These are phyloP conservation scores for Penicillium sp. DNA, from an alignment of 2,329 filamentous ascomycete species.

Conservation along the genomic window DNA sequence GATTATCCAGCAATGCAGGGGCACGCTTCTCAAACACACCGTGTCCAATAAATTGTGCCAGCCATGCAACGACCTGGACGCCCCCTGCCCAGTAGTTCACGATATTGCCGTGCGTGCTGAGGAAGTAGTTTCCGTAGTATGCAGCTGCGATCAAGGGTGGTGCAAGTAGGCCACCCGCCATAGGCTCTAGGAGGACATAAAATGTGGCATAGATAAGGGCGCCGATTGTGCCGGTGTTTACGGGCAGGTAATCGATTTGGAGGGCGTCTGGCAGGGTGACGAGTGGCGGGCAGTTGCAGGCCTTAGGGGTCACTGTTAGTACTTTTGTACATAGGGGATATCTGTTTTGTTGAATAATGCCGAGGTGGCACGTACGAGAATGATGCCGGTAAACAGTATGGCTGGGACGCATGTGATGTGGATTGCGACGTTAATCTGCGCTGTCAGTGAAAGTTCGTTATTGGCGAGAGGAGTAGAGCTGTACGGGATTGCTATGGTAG, in stretches of 20 bases:
- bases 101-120: slow-evolving; percentile 59
- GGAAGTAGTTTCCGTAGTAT: slow-evolving; percentile 72
- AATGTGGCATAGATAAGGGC: slow-evolving; percentile 67
- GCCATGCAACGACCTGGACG: slow-evolving; percentile 73
- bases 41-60: slow-evolving; percentile 88
- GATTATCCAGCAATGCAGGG: slow-evolving; percentile 84
- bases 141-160: slow-evolving; percentile 73
- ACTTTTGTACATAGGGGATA: neutral
- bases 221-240: slow-evolving; percentile 58
- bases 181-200: slow-evolving; percentile 90
- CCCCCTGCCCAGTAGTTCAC: slow-evolving; percentile 66
- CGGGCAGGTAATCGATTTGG: slow-evolving; percentile 56
- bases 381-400: slow-evolving; percentile 58
- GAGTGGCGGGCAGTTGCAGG: slow-evolving; percentile 55
- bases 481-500: slow-evolving; percentile 64
- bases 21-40: slow-evolving; percentile 83
- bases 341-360: neutral
- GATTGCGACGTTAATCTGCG: slow-evolving; percentile 62
- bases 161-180: slow-evolving; percentile 76
- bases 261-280: slow-evolving; percentile 55
- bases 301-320: slow-evolving; percentile 37
- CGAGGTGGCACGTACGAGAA: slow-evolving; percentile 52
- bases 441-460: slow-evolving; percentile 15
- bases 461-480: slow-evolving; percentile 17
- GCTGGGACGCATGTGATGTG: slow-evolving; percentile 64